phyloP scores from a whole-genome alignment of 192 early-diverging fungal species.

The Coemansia sp. region DNA sequence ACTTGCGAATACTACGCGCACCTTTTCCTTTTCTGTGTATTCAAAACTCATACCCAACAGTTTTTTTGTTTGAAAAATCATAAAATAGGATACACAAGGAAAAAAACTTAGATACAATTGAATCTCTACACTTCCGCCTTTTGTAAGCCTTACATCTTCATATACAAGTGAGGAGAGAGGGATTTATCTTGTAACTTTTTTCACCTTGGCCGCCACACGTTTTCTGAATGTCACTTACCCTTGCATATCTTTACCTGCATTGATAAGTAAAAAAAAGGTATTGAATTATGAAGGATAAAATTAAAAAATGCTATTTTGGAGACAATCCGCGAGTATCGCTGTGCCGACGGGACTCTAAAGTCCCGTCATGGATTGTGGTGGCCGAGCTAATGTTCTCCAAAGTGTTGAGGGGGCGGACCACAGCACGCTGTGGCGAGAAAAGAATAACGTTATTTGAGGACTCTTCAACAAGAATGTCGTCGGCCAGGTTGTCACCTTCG shows the following conservation, averaged over 20 bases:
- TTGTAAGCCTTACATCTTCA: no score
- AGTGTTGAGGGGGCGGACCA: slow-evolving; percentile 4
- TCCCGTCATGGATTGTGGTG: slow-evolving; percentile 42
- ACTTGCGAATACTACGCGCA: slow-evolving; percentile 29
- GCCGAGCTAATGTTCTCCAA: slow-evolving; percentile 42
- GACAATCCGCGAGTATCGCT: slow-evolving; percentile 20
- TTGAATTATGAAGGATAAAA: neutral
- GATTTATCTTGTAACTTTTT: slow-evolving; percentile 2
- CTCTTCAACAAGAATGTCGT: slow-evolving; percentile 16
- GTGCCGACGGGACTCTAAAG: slow-evolving; percentile 3
- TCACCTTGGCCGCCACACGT: neutral
- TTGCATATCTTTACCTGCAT: neutral
- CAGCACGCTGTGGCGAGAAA: slow-evolving; percentile 32
- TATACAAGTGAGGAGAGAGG: no score
- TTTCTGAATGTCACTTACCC: slow-evolving; percentile 3
- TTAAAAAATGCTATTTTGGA: slow-evolving; percentile 10
- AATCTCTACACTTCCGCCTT: no score
- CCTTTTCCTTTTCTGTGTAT: slow-evolving; percentile 28
- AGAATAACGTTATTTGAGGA: slow-evolving; percentile 17
- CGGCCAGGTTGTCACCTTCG: slow-evolving; percentile 9
- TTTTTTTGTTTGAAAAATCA: neutral
- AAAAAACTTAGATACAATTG: neutral
- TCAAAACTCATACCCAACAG: slow-evolving; percentile 37
- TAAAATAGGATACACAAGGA: neutral
- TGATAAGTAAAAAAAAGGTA: neutral